Evolutionary conservation across 2,329 filamentous ascomycete species (phyloP), one percentile per base, ranked within the genome.

Genomic region (Phialocephala sp.): DNA sequence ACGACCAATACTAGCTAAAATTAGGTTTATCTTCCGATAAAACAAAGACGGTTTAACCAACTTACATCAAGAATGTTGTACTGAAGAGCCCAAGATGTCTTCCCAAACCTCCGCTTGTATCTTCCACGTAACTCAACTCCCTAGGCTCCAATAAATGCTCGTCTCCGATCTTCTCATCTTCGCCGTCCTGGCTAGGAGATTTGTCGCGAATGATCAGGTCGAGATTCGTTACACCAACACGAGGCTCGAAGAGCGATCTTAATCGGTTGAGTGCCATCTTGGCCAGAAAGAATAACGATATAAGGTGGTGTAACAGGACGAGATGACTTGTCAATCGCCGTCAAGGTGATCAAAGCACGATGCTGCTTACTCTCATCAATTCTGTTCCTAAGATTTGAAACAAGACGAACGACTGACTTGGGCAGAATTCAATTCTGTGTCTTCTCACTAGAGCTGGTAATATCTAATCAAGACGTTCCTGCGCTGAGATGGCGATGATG

Each of bases 31-130:
- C 9, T 14, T 35, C 4, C 24, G 12, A 8, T 14, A 15, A 6
- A 4, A n/a, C 8, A 22, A n/a, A 54, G 8, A 35, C 4, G 22
- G 24, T n/a, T n/a, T n/a, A n/a, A n/a, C 27, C 5, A n/a, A 56
- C 50, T 45, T 47, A 68, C 69, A 71, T 71, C 50, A 69, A 47
- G 36, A 66, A 68, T 4, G 69, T 71, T 12, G 69, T 69, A 18
- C 65, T 66, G n/a, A 60, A 58, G 18, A 69, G 39, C 9, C 69
- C 69, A 36, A 71, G 43, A 59, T 71, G 69, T 8, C 69, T 36
- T 39, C 69, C 69, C 52, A 71, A 50, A 41, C 69, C 67, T 22
- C 69, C 69, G 50, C 37, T 43, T 3, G 63, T 66, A 54, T 66
- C 69, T 55, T 69, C 69, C 4, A 65, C 63, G 43, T 65, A 69